Percentiles rank a stretch among this genome's conserved stretches.
These are phyloP conservation scores for Boletus subcaerulescens DNA, from an alignment of 768 basidiomycete species.

Conservation along the genomic window DNA sequence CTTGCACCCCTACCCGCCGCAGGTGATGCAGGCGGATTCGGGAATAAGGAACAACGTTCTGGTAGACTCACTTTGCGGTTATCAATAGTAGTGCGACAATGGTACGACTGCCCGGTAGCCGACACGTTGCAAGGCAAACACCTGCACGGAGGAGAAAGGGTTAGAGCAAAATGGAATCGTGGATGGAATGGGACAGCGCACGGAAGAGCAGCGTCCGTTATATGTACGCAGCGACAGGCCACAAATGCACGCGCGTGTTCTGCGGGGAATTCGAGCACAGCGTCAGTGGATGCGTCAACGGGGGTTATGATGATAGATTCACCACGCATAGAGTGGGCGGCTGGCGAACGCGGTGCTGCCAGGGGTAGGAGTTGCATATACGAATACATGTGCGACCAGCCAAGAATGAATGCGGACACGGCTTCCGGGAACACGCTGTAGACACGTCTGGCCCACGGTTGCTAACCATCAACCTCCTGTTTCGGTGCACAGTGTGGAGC, in stretches of 20 bases:
- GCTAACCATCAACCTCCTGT: neutral
- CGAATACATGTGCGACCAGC: slow-evolving; percentile 14
- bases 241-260: slow-evolving; percentile 13
- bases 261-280: slow-evolving; percentile 12
- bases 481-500: neutral
- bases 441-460: slow-evolving; percentile 3
- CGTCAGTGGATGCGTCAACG: slow-evolving; percentile 4
- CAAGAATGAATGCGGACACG: slow-evolving; percentile 11
- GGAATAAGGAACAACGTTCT: slow-evolving; percentile 3
- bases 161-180: slow-evolving; percentile 7
- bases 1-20: slow-evolving; percentile 15
- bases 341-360: slow-evolving; percentile 13
- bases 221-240: slow-evolving; percentile 17
- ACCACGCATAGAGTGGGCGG: slow-evolving; percentile 8
- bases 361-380: slow-evolving; percentile 15
- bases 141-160: neutral
- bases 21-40: slow-evolving; percentile 12
- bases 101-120: neutral
- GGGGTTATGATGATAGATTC: slow-evolving; percentile 2
- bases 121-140: neutral
- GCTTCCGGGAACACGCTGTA: slow-evolving; percentile 12
- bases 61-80: slow-evolving; percentile 13
- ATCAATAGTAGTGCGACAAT: slow-evolving; percentile 5
- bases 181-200: slow-evolving; percentile 10
- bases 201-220: slow-evolving; percentile 13